Evolutionary conservation across 768 basidiomycete genomes (phyloP).

Genomic region (Lanmaoa rubissima): DNA sequence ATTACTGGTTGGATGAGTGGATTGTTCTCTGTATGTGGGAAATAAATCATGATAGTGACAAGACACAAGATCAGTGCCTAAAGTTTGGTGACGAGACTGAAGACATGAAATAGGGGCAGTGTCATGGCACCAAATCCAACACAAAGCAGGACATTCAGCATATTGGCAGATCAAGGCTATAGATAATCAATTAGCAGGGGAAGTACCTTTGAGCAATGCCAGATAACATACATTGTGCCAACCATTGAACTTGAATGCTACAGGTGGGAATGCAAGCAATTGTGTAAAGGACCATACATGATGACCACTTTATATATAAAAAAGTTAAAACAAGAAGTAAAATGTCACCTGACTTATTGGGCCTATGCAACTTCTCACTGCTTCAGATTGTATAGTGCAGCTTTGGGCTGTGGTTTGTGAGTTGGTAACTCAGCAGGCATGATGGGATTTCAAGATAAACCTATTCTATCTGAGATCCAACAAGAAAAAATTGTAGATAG

Average conservation of each 20-base stretch:
- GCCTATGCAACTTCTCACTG: too few relatives aligned
- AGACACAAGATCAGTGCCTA: constrained; percentile 19
- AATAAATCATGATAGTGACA: constrained; percentile 21
- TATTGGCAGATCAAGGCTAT: constrained; percentile 6
- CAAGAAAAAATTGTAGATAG: too few relatives aligned
- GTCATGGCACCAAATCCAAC: constrained; percentile 23
- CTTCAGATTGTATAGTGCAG: too few relatives aligned
- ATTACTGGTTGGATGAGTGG: constrained; percentile 30
- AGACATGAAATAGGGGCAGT: constrained; percentile 29
- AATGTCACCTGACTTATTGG: too few relatives aligned
- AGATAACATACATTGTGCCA: constrained; percentile 31
- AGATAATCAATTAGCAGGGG: not conserved
- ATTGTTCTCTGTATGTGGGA: constrained; percentile 24
- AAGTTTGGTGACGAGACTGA: constrained; percentile 17
- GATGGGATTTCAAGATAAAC: too few relatives aligned
- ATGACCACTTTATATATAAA: too few relatives aligned
- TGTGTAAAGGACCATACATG: too few relatives aligned
- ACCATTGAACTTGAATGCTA: constrained; percentile 36
- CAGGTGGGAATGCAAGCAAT: too few relatives aligned
- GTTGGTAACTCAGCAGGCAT: too few relatives aligned
- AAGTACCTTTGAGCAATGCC: not conserved
- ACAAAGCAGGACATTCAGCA: constrained; percentile 8
- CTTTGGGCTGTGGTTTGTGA: too few relatives aligned
- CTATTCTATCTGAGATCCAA: too few relatives aligned
- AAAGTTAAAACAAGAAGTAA: too few relatives aligned